Evolutionary conservation across 176 grass and related monocot species (phyloP).

Genomic region (Zea luxurians): DNA sequence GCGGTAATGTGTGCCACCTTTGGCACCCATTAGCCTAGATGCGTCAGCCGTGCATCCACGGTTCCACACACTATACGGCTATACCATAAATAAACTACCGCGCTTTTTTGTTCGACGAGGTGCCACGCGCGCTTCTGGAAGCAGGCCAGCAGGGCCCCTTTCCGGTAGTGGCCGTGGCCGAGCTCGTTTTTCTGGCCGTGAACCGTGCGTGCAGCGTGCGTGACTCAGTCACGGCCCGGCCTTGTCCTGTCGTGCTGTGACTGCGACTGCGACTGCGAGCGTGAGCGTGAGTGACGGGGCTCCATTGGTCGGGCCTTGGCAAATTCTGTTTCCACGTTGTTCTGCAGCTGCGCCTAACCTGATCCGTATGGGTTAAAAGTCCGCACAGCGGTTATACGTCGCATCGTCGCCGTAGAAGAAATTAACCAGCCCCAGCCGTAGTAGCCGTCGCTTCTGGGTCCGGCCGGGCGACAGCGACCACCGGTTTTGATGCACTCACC

Average conservation of each 20-base stretch:
- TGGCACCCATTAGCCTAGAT: conserved; percentile 36
- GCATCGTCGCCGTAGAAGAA: not conserved
- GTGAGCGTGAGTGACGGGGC: too few relatives aligned
- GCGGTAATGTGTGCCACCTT: conserved; percentile 24
- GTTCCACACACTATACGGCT: too few relatives aligned
- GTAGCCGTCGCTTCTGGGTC: not conserved
- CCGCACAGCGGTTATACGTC: not conserved
- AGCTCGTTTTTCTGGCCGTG: not conserved
- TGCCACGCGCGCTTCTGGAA: conserved; percentile 36
- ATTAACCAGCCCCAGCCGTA: too few relatives aligned
- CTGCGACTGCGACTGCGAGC: too few relatives aligned
- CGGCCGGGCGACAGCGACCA: not conserved
- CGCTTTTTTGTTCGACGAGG: conserved; percentile 4
- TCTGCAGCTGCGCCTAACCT: not conserved
- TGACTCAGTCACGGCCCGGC: not conserved
- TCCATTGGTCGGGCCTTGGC: too few relatives aligned
- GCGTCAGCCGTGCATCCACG: not conserved
- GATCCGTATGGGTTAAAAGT: not conserved
- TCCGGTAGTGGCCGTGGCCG: not conserved
- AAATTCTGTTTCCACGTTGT: not conserved
- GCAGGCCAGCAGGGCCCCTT: not conserved
- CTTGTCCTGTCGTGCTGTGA: not conserved
- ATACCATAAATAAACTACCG: too few relatives aligned
- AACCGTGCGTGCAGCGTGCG: too few relatives aligned
- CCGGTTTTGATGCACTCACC: too few relatives aligned